These are phyloP conservation scores for Dactylellina sp. DNA, from an alignment of 2,329 filamentous ascomycete species.

Conservation along the genomic window DNA sequence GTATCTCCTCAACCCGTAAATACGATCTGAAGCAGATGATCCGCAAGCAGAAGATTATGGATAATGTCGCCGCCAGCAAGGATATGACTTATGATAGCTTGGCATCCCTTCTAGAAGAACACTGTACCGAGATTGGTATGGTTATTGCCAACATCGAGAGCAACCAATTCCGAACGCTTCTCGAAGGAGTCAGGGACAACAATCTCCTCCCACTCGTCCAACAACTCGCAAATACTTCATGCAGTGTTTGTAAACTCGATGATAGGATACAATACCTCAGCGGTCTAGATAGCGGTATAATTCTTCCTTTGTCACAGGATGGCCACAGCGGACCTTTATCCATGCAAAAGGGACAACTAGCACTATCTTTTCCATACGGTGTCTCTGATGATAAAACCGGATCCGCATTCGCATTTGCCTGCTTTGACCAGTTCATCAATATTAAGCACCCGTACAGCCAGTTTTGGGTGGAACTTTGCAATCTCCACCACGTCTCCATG, in stretches of 20 bases:
- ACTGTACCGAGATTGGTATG: constrained; percentile 51
- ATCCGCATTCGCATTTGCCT: constrained; percentile 50
- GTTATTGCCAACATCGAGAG: constrained; percentile 49
- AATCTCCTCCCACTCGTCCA: constrained; percentile 38
- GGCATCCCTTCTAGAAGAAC: constrained; percentile 38
- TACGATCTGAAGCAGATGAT: constrained; percentile 56
- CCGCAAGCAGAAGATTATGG: constrained; percentile 49
- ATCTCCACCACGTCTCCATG: constrained; percentile 56
- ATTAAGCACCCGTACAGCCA: constrained; percentile 56
- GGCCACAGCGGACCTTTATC: constrained; percentile 38
- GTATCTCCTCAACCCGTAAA: constrained; percentile 50
- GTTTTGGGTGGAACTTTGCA: constrained; percentile 54
- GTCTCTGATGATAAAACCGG: constrained; percentile 38
- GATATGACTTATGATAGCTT: constrained; percentile 53
- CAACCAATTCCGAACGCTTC: constrained; percentile 20
- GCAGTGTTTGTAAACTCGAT: constrained; percentile 32
- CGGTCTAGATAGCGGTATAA: constrained; percentile 49
- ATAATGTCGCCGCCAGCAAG: constrained; percentile 50
- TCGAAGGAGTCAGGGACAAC: constrained; percentile 32
- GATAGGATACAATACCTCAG: constrained; percentile 49
- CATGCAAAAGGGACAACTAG: constrained; percentile 23
- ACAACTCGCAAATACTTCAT: constrained; percentile 27
- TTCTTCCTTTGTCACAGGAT: constrained; percentile 42
- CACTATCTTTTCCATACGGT: constrained; percentile 42
- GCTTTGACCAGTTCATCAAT: constrained; percentile 56